Evolutionary conservation across 306 rosid species (phyloP), one percentile per base, ranked within the genome.

Genomic region (Trifolium subterraneum): DNA sequence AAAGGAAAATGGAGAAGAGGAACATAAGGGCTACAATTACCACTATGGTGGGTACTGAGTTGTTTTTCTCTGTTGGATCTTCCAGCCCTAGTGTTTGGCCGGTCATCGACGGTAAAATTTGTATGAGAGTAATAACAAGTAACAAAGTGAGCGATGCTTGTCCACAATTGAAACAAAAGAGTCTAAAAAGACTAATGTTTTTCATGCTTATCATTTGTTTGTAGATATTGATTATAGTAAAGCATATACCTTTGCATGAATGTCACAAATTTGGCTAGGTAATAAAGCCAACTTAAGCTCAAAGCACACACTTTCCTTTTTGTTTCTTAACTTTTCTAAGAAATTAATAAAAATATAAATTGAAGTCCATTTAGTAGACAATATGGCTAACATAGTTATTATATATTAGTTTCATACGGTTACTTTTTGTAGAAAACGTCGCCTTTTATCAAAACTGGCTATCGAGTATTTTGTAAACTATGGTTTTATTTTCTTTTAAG

Each of bases 1-100:
- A 91, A 54, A 91, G 47, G 7, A 93, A 80, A 22, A 88, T 93
- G 0, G 90, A 73, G 71, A 90, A 5, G 75, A 92, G 82, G 71
- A 92, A 90, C 45, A 77, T 82, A 15, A 77, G 1, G 35, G 79
- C 84, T 4, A 93, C 79, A 36, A 84, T 79, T 1, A 71, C 82
- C 81, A 89, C 83, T 55, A 88, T 86, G 13, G 78, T 25, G 16
- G 83, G 84, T 79, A 85, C 86, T 8, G 80, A 74, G 58, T 70
- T 85, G 47, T 72, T 75, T 14, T 77, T 62, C 5, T 4, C 72
- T 4, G 52, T 11, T 13, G 78, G 42, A 13, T 8, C 6, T 11
- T 67, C n/a, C 1, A 64, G 42, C 6, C 16, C 5, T 16, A 31
- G 1, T 7, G 18, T 12, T 73, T 87, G 96, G n/a, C 84, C 47